Evolutionary conservation across 164 flowering plant species (phyloP), one percentile per base, ranked within the genome.

Genomic region (Amborella trichopoda): DNA sequence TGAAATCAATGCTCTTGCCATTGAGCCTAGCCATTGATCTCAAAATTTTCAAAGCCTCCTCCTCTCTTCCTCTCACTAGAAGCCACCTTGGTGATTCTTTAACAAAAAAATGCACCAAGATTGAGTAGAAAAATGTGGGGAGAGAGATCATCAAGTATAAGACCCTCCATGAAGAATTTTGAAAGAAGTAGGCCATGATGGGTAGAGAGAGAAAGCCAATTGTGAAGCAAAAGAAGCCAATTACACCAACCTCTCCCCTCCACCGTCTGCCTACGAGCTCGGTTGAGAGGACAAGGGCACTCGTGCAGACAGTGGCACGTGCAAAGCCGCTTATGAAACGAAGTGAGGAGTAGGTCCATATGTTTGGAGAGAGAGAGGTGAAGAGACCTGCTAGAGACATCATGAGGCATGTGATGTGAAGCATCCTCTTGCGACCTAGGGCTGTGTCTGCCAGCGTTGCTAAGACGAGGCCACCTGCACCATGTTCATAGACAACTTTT

Each of bases 51-150:
- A 75, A 28, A 0, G 86, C 88, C 40, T 80, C 85, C 27, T 69
- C 74, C 30, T 56, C 54, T 0, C 68, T 58, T 0, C 95, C 95
- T 49, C 49, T 54, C 4, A 71, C 50, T 12, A 72, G 63, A 3
- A 85, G 80, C 93, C 96, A 83, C 33, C 84, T 58, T 23, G 46
- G 46, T 3, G 97, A 90, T 49, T 90, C 94, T 3, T 27, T 47
- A 6, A 74, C 77, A 0, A 59, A 40, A 17, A 74, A 55, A 12
- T 54, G 59, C 5, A 76, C 53, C 3, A 68, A 0, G 0, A 65
- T 2, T 12, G 67, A 69, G 50, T 85, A 81, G 2, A 61, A 1
- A 0, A 74, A 18, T 1, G 71, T 28, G 0, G 83, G 84, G 0
- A 61, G 3, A 0, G 90, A 75, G 0, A 79, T 73, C 58, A 65